Evolutionary conservation across 2,329 filamentous ascomycete species (phyloP), one percentile per base, ranked within the genome.

Genomic region (Alternaria brassicae): DNA sequence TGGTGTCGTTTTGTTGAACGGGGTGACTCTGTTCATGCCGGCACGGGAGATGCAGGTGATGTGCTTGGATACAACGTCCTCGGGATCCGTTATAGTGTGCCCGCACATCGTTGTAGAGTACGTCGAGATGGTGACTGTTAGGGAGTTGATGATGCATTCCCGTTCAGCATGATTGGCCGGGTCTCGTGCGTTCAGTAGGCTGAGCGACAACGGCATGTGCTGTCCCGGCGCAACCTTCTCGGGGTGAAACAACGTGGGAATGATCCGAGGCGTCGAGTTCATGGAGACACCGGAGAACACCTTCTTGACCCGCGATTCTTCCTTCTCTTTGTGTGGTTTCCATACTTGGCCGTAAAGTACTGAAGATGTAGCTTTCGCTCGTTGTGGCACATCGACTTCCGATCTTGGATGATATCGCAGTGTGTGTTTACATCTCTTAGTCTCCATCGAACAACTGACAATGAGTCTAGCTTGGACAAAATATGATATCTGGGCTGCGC

Each of bases 71-170:
- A 74, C 62, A 2, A 65, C 41, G 53, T 78, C 74, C 48, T 76
- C 69, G 4, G 72, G 72, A 15, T 72, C 63, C 1, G 65, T 65
- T 6, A 70, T 17, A 0, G 58, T 58, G 30, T 70, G 60, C 2
- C 72, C 72, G 47, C 74, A 76, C 60, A 72, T 72, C 6, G 62
- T 64, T 4, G 71, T 75, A 4, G 73, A 75, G 53, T 71, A 71
- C 15, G 74, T 77, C 2, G 70, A 73, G 10, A 77, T 72, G 4
- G 64, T 69, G 28, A 77, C 66, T 5, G 58, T 64, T 0, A 78
- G 45, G 0, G 71, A 71, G 30, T 75, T 71, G 15, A 78, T 58
- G 19, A 51, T 63, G 51, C 72, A 76, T 39, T 62, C 54, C 30
- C 51, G 59, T 44, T 69, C 59, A 17, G 62, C 50, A 30, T 69